These are phyloP conservation scores for Camillea tinctor DNA, from an alignment of 2,329 filamentous ascomycete species.

Conservation along the genomic window DNA sequence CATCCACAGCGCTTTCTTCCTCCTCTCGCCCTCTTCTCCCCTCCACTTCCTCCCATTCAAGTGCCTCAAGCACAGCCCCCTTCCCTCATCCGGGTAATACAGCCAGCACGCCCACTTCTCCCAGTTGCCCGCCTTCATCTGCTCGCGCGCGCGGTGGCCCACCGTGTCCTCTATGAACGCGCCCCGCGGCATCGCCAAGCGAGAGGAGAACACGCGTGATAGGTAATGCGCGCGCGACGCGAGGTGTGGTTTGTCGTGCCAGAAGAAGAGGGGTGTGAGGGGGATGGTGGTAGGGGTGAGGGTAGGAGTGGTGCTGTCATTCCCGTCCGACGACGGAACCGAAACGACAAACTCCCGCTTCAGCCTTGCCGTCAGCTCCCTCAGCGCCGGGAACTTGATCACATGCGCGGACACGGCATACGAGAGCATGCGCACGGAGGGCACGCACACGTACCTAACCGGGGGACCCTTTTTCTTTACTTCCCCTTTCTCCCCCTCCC, in stretches of 20 bases:
- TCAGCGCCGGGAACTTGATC: constrained; percentile 40
- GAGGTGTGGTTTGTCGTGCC: constrained; percentile 58
- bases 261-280: constrained; percentile 56
- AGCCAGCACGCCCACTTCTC: constrained; percentile 55
- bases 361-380: constrained; percentile 40
- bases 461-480: too few species aligned
- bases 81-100: constrained; percentile 50
- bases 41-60: constrained; percentile 51
- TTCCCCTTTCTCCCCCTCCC: background rate
- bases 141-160: constrained; percentile 51
- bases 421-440: constrained; percentile 49
- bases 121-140: constrained; percentile 56
- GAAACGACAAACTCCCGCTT: constrained; percentile 32
- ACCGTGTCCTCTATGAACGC: constrained; percentile 58
- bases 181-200: constrained; percentile 49
- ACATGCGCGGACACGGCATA: constrained; percentile 51
- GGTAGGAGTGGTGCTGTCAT: too few species aligned
- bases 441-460: constrained; percentile 53
- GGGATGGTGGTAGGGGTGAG: too few species aligned
- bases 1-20: constrained; percentile 21
- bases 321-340: too few species aligned
- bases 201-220: constrained; percentile 46
- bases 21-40: constrained; percentile 36
- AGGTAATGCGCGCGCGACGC: constrained; percentile 51
- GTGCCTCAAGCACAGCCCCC: constrained; percentile 46